Percentiles rank a stretch among this genome's conserved stretches.
phyloP scores from a whole-genome alignment of 805 yeast genomes.

The Candida coquimbonensis region DNA sequence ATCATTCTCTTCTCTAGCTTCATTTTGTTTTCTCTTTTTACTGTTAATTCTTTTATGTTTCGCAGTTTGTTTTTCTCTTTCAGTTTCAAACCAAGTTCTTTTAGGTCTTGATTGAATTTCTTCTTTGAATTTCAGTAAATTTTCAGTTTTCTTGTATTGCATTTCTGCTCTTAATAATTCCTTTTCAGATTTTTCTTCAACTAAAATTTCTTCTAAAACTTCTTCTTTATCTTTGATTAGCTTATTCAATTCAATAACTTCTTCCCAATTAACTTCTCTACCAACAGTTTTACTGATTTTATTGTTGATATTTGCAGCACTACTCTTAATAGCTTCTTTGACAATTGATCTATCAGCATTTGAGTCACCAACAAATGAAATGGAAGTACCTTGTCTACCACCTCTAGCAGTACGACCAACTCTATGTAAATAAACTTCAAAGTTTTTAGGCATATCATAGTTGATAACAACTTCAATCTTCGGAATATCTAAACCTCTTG shows the following conservation, averaged over 20 bases:
- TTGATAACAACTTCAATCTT: conserved; percentile 92
- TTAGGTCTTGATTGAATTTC: conserved; percentile 88
- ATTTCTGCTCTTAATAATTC: conserved; percentile 84
- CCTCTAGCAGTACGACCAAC: conserved; percentile 99
- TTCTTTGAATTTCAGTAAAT: conserved; percentile 66
- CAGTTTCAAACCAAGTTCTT: conserved; percentile 91
- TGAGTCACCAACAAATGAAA: conserved; percentile 90
- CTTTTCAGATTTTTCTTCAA: conserved; percentile 85
- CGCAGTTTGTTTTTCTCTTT: conserved; percentile 33
- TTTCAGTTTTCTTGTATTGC: conserved; percentile 81
- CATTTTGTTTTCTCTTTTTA: conserved; percentile 66
- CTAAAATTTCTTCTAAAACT: conserved; percentile 66
- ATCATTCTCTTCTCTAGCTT: conserved; percentile 47
- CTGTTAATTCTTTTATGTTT: conserved; percentile 34
- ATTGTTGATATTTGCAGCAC: conserved; percentile 34
- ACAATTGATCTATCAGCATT: conserved; percentile 84
- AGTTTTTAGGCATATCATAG: conserved; percentile 90
- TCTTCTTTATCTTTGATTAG: conserved; percentile 53
- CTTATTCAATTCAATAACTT: conserved; percentile 62
- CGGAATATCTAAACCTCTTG: conserved; percentile 99
- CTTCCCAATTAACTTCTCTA: conserved; percentile 84
- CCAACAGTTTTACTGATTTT: conserved; percentile 65
- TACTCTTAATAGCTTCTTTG: conserved; percentile 77
- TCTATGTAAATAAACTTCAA: conserved; percentile 90
- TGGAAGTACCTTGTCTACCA: conserved; percentile 90